A percentile compares a stretch with the other conserved stretches of the same genome.
These are phyloP conservation scores for Echites panduratus DNA, from an alignment of 257 asterid genomes.

Conservation along the genomic window DNA sequence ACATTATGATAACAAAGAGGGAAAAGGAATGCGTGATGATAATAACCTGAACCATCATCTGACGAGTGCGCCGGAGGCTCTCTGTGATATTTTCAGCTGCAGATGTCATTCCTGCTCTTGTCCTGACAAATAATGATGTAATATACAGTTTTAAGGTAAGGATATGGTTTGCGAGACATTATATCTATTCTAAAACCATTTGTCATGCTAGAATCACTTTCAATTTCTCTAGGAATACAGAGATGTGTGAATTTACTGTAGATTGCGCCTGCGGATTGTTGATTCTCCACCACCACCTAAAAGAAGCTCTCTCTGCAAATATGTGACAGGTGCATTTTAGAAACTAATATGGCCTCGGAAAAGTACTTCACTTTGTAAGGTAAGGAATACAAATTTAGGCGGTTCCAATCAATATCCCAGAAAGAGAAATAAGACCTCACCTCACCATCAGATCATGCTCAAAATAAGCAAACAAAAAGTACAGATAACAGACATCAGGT, in stretches of 20 bases:
- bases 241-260: slow-evolving; percentile 53
- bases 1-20: neutral
- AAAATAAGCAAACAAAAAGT: neutral
- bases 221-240: neutral
- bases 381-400: neutral
- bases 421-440: neutral
- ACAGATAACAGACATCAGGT: neutral
- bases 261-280: slow-evolving; percentile 72
- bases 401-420: neutral
- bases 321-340: slow-evolving; percentile 16
- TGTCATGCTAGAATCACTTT: neutral
- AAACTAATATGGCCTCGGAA: neutral
- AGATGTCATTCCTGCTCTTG: slow-evolving; percentile 95
- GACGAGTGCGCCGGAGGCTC: slow-evolving; percentile 91
- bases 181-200: neutral
- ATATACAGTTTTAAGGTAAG: slow-evolving; percentile 1
- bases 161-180: slow-evolving; percentile 5
- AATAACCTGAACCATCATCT: slow-evolving; percentile 94
- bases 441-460: neutral
- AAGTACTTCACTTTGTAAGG: neutral
- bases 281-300: slow-evolving; percentile 98
- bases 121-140: slow-evolving; percentile 39
- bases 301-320: slow-evolving; percentile 80
- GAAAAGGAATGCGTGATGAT: neutral
- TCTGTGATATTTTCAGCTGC: slow-evolving; percentile 96